phyloP scores from a whole-genome alignment of 306 rosid genomes.

The Trifolium dubium region DNA sequence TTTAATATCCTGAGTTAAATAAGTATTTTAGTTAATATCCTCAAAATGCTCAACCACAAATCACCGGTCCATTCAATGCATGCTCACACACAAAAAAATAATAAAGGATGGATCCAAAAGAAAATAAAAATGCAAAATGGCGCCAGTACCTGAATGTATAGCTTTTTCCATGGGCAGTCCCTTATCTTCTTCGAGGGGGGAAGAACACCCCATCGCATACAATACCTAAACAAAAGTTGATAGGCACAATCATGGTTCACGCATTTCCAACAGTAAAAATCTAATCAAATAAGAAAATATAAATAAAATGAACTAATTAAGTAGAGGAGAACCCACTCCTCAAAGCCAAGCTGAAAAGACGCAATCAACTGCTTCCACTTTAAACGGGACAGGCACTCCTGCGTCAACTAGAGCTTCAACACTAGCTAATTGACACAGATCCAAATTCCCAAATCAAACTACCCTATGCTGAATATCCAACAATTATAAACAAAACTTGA shows the following conservation, averaged over 20 bases:
- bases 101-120: background rate
- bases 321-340: slow-evolving; percentile 50
- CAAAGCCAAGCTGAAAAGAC: slow-evolving; percentile 42
- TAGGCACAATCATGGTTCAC: slow-evolving; percentile 24
- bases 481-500: slow-evolving; percentile 7
- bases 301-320: slow-evolving; percentile 32
- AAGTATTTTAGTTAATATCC: slow-evolving; percentile 12
- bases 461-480: slow-evolving; percentile 3
- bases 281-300: slow-evolving; percentile 25
- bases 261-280: background rate
- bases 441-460: slow-evolving; percentile 31
- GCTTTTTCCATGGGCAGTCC: slow-evolving; percentile 84
- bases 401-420: slow-evolving; percentile 34
- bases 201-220: slow-evolving; percentile 87
- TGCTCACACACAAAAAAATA: background rate
- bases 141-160: slow-evolving; percentile 70
- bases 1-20: background rate
- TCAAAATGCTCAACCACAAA: slow-evolving; percentile 20
- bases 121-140: slow-evolving; percentile 8
- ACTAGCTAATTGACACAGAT: slow-evolving; percentile 28
- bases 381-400: slow-evolving; percentile 26
- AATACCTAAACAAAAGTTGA: slow-evolving; percentile 62
- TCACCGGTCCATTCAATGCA: slow-evolving; percentile 15
- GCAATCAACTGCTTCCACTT: slow-evolving; percentile 38
- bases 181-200: slow-evolving; percentile 72